Evolutionary conservation across 1,284 basidiomycete species (phyloP).

Genomic region (Tilletia walkeri): DNA sequence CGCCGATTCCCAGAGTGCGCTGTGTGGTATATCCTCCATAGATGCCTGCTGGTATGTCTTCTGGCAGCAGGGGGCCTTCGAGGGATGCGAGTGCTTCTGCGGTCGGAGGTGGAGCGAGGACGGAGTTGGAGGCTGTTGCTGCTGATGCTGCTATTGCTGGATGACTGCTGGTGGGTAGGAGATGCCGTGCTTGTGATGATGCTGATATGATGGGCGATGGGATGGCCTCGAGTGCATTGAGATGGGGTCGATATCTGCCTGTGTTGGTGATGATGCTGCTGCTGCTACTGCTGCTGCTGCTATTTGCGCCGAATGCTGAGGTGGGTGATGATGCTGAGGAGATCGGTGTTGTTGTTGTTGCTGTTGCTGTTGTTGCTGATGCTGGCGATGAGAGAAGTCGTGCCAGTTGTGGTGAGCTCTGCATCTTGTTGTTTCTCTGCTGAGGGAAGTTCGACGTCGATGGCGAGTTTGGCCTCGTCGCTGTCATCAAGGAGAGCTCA

Average conservation of each 20-base stretch:
- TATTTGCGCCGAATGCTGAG: neutral
- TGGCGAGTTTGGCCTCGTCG: no score
- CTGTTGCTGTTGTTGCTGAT: neutral
- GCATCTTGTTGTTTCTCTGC: no score
- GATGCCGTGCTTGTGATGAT: no score
- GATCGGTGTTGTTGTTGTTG: neutral
- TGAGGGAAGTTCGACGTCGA: no score
- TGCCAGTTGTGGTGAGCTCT: neutral
- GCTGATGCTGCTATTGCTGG: neutral
- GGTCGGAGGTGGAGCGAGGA: constrained; percentile 7
- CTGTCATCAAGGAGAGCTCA: no score
- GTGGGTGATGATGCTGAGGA: neutral
- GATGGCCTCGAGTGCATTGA: neutral
- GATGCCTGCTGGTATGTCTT: neutral
- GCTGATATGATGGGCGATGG: neutral
- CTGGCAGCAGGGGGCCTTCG: neutral
- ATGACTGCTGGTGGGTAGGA: no score
- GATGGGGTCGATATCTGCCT: neutral
- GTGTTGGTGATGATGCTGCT: neutral
- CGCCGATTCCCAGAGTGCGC: constrained; percentile 49
- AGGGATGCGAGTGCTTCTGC: neutral
- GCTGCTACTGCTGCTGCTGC: neutral
- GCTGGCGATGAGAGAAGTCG: neutral
- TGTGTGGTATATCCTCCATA: constrained; percentile 23
- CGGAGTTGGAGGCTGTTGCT: neutral